phyloP scores from a whole-genome alignment of 805 yeast genomes.

The Cyberlindnera mississippiensis region DNA sequence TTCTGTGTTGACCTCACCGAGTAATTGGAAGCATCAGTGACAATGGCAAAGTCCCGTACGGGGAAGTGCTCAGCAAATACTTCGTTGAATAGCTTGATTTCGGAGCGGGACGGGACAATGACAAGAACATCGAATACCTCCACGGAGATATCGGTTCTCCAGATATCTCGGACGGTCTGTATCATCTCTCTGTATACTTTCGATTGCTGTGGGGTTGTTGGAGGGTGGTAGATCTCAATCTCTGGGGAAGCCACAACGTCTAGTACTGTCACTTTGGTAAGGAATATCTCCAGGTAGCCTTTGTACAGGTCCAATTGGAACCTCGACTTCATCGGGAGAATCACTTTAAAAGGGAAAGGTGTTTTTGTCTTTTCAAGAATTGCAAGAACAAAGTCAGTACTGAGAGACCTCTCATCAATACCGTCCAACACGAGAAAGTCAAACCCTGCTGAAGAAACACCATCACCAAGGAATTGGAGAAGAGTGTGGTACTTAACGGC shows the following conservation, averaged over 20 bases:
- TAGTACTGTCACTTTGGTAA: background rate
- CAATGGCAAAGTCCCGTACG: constrained; percentile 4
- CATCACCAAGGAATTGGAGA: background rate
- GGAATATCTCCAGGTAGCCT: constrained; percentile 1
- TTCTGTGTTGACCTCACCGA: constrained; percentile 4
- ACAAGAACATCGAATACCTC: constrained; percentile 10
- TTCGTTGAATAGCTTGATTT: background rate
- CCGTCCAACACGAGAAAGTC: constrained; percentile 13
- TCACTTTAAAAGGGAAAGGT: background rate
- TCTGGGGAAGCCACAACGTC: constrained; percentile 2
- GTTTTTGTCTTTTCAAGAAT: background rate
- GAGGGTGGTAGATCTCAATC: constrained; percentile 5
- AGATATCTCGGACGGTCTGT: background rate
- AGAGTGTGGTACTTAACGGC: background rate
- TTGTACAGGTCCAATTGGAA: background rate
- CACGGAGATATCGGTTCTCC: constrained; percentile 1
- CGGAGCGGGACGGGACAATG: constrained; percentile 2
- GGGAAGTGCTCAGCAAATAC: background rate
- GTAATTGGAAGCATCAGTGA: constrained; percentile 9
- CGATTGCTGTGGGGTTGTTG: background rate
- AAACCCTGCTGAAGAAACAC: background rate
- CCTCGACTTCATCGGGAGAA: constrained; percentile 7
- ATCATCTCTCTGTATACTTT: constrained; percentile 4
- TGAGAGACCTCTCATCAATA: constrained; percentile 10
- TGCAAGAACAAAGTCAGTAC: constrained; percentile 12